Conservation (phyloP, 106 monocot species). For the Apostasia ramifera region DNA sequence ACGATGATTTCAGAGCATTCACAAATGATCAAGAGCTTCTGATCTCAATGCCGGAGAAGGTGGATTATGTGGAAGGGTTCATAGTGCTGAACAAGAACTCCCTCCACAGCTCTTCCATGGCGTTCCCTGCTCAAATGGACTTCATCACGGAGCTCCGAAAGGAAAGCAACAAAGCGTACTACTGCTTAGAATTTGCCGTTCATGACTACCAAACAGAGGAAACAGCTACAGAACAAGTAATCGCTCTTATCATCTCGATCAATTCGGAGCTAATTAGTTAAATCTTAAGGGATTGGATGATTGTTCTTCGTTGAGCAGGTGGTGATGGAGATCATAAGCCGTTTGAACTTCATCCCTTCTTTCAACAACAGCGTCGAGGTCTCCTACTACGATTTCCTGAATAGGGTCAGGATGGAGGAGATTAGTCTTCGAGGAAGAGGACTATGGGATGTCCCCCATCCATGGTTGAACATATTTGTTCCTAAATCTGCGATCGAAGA, state of each 20-base stretch:
- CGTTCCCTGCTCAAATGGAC: slow-evolving; percentile 42
- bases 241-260: neutral
- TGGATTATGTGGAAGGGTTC: slow-evolving; percentile 82
- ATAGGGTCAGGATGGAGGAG: slow-evolving; percentile 76
- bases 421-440: slow-evolving; percentile 38
- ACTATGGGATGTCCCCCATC: slow-evolving; percentile 72
- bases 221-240: slow-evolving; percentile 31
- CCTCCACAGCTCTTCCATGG: slow-evolving; percentile 53
- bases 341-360: slow-evolving; percentile 32
- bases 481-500: slow-evolving; percentile 45
- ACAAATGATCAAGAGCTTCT: slow-evolving; percentile 38
- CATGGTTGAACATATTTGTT: slow-evolving; percentile 86
- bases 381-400: slow-evolving; percentile 72
- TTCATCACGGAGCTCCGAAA: slow-evolving; percentile 32
- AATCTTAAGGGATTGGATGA: neutral
- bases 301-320: slow-evolving; percentile 14
- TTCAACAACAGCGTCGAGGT: slow-evolving; percentile 45
- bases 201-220: slow-evolving; percentile 29
- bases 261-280: neutral
- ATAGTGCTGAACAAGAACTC: slow-evolving; percentile 63
- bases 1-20: slow-evolving; percentile 35
- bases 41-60: slow-evolving; percentile 33
- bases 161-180: slow-evolving; percentile 36
- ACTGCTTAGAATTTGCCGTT: slow-evolving; percentile 76
- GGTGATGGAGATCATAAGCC: slow-evolving; percentile 20